Conservation (phyloP, 2,329 filamentous ascomycete genomes). For the Talaromyces sp. region DNA sequence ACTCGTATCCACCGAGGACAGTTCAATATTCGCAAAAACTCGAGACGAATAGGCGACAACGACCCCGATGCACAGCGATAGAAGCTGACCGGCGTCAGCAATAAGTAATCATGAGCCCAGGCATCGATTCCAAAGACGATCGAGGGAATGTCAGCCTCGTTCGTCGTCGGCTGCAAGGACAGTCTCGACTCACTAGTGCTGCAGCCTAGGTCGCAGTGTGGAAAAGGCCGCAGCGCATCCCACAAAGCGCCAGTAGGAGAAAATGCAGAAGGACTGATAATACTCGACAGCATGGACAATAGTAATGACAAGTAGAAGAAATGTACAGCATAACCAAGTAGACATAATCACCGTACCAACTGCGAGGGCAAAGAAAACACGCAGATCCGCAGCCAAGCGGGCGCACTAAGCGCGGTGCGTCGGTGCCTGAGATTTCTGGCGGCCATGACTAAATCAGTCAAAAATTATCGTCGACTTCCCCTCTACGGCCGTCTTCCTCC, state of each 20-base stretch:
- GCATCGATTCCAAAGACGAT: background rate
- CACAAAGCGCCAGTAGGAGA: background rate
- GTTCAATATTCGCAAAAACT: background rate
- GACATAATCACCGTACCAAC: background rate
- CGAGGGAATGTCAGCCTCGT: background rate
- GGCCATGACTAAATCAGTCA: background rate
- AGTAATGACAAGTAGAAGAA: background rate
- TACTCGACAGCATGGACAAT: background rate
- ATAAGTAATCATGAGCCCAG: too few relatives aligned
- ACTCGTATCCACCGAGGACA: background rate
- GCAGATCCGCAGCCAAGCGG: background rate
- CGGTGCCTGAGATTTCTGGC: background rate
- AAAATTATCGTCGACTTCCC: background rate
- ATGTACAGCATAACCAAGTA: background rate
- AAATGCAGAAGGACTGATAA: background rate
- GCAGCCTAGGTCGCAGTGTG: background rate
- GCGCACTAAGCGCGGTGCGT: background rate
- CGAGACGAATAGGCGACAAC: background rate
- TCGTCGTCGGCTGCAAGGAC: background rate
- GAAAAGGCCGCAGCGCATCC: background rate
- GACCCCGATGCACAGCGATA: background rate
- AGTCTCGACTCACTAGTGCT: background rate
- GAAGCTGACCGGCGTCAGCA: background rate
- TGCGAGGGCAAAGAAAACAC: background rate
- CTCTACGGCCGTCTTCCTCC: background rate